Evolutionary conservation across 192 early-diverging fungal genomes (phyloP), one percentile per base, ranked within the genome.

Genomic region (Coemansia sp.): DNA sequence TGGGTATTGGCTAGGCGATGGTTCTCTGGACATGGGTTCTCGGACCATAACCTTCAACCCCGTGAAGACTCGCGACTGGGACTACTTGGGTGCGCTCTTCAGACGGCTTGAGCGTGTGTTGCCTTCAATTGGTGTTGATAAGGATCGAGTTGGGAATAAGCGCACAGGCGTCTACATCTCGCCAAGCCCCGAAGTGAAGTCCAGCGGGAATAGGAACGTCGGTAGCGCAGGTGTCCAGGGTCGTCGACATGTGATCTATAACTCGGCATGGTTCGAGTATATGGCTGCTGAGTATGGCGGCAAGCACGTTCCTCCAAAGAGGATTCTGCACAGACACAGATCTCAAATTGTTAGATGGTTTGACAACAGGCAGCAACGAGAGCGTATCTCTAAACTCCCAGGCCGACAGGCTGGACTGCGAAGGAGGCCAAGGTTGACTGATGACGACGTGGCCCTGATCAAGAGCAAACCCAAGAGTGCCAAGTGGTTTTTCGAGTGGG

Each of bases 1-100:
- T 34, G 74, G 74, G 7, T 62, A 62, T 39, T 75, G 74, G 74
- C 62, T 75, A 1, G 42, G 37, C 19, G 19, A 25, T 31, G 67
- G 67, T 14, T 68, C 67, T 37, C 60, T 68, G 7, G 55, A 60
- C 6, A 36, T 5, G 32, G 23, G 3, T 21, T 11, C 53, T n/a
- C 55, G 29, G 21, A 36, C 66, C 23, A n/a, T 68, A 57, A 37
- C 42, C 0, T 58, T 59, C 5, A 15, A 9, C 1, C 42, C 66
- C 4, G 53, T 15, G n/a, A n/a, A 11, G 37, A 19, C 42, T 14
- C 15, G 23, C 5, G 45, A 36, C 37, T 29, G 36, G 41, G 32
- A 57, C 10, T 67, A 67, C n/a, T 25, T 67, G 48, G 65, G 58
- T 34, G 65, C 46, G 17, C 50, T 67, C 57, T 50, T 68, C n/a